Conservation (phyloP, 306 rosid genomes). For the Clitoria ternatea region DNA sequence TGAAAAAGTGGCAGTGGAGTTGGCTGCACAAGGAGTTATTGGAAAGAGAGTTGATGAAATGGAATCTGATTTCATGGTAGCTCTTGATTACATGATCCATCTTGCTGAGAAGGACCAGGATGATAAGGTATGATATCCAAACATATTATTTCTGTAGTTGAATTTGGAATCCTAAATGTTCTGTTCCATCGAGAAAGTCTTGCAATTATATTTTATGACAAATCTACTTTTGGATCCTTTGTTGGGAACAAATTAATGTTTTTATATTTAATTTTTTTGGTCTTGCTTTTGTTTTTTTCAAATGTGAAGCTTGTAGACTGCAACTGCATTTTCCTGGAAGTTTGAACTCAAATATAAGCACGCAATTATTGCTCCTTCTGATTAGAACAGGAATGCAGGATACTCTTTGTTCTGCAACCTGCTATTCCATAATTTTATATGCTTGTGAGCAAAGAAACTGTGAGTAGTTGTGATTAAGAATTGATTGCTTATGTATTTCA, state of each 20-base stretch:
- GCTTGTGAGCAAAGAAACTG: background rate
- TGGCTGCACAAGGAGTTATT: slow-evolving; percentile 96
- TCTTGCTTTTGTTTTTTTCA: background rate
- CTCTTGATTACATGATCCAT: slow-evolving; percentile 89
- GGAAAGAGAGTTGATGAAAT: slow-evolving; percentile 96
- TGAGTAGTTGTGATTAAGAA: slow-evolving; percentile 7
- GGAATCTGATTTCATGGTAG: slow-evolving; percentile 91
- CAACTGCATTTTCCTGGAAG: background rate
- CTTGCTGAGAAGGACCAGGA: slow-evolving; percentile 80
- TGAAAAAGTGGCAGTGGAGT: slow-evolving; percentile 89
- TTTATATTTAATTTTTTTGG: background rate
- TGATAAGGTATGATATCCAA: slow-evolving; percentile 58
- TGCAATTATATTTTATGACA: background rate
- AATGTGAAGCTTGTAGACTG: background rate
- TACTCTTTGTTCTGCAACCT: background rate
- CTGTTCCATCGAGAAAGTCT: background rate
- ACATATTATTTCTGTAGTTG: background rate
- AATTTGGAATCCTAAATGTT: background rate
- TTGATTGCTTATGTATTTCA: slow-evolving; percentile 12
- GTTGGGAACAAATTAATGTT: background rate
- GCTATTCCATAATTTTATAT: slow-evolving; percentile 3
- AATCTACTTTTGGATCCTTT: background rate
- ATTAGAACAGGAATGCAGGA: background rate
- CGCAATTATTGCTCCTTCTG: slow-evolving; percentile 2
- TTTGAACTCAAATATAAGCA: slow-evolving; percentile 6